Evolutionary conservation across 257 asterid genomes (phyloP), one percentile per base, ranked within the genome.

Genomic region (Penstemon barbatus): DNA sequence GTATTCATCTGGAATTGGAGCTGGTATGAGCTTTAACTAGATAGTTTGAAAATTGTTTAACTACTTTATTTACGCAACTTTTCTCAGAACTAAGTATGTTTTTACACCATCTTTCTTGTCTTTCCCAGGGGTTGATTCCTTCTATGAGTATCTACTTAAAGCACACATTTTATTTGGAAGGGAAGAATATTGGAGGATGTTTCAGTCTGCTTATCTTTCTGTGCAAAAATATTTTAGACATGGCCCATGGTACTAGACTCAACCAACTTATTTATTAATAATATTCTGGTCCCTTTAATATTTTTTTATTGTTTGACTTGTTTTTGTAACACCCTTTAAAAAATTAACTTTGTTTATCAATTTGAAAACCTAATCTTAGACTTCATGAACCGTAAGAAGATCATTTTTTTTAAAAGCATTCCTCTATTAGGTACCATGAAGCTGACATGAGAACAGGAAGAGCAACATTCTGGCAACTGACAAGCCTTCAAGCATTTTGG

Each of bases 401-500:
- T 33, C 45, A 57, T 33, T 57, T 7, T 7, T 57, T 37, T 6
- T 36, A 8, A 55, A 55, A 55, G 42, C 10, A 58, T 13, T 10
- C 3, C 25, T 36, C 13, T 13, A n/a, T 70, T 69, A 93, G 98
- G 99, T 93, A 93, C 82, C 99, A 93, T 77, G 99, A 93, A 79
- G 96, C 99, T 61, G 99, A 93, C 75, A 93, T 93, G 99, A 87
- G 96, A 75, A 93, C 95, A 42, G 99, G 99, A 76, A 78, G 80
- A 78, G 91, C 99, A 67, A 93, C 99, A 33, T 90, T 81, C 70
- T 90, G 99, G 99, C 99, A 93, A 81, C 96, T 93, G 69, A 92
- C 97, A 7, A 93, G 99, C 82, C 96, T 93, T 64, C 99, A 90
- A 80, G 99, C 99, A 71, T 93, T 93, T 78, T 93, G 99, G 97